Evolutionary conservation across 2,329 filamentous ascomycete genomes (phyloP), one percentile per base, ranked within the genome.

Genomic region (Calonectria hawksworthii): DNA sequence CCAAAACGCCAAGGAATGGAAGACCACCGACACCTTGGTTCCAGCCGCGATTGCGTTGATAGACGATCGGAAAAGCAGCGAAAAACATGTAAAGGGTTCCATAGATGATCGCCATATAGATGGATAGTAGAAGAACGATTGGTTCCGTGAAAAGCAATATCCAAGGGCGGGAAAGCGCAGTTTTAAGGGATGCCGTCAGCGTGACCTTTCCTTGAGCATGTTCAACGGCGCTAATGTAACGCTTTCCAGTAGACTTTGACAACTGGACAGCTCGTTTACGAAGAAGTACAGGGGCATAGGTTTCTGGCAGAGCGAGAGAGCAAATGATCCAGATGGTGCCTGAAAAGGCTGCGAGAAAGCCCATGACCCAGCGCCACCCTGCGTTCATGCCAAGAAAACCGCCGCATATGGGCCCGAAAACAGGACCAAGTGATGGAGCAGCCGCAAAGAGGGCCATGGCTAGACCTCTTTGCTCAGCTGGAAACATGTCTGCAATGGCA

Each of bases 401-500:
- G 9, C 56, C 56, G 11, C 23, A 16, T n/a, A 61, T 61, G 16
- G 56, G 56, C 14, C 56, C 56, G 18, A 61, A 61, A 1, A 61
- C 56, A 0, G 56, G 56, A 2, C 56, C 56, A 0, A 61, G 34
- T 1, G 56, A 61, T 41, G 56, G 56, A 5, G 56, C 56, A 16
- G 56, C 56, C 2, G 56, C 56, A 3, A 61, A 61, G 13, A 61
- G 34, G 23, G 56, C n/a, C 56, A 61, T 61, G 2, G 56, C 56
- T 3, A 61, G 34, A 14, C 56, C 56, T 61, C 56, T 38, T 11
- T 61, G 34, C 4, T 34, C 41, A 26, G 56, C 56, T 41, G 56
- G 56, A 32, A 61, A 61, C 82, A 93, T 89, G 81, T 94, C 92
- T 23, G 92, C 91, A 74, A 93, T 90, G 26, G 92, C 88, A 73